Evolutionary conservation across 768 basidiomycete genomes (phyloP), one percentile per base, ranked within the genome.

Genomic region (Amanita subjunquillea): DNA sequence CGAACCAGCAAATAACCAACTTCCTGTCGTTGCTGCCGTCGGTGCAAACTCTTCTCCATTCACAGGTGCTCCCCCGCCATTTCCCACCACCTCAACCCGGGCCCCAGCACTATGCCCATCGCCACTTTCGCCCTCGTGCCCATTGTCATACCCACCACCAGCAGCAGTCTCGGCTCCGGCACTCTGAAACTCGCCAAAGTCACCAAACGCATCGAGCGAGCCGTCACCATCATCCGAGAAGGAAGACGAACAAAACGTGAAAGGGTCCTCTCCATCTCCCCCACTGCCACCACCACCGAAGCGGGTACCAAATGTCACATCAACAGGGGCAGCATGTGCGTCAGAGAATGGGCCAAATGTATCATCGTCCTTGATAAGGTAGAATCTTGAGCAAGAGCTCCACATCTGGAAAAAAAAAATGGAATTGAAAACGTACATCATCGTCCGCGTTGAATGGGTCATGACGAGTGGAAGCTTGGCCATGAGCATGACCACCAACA

Each of bases 301-400:
- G 8, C 43, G n/a, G 15, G 74, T 22, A 23, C 22, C 22, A 7
- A 42, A 42, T 22, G 20, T 6, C 20, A 23, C 41, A 12, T 23
- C 41, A 12, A 3, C 5, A 38, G 68, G 67, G 0, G 72, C 60
- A 1, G 75, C 74, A 1, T 80, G 73, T 2, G 80, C 62, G 61
- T 88, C 86, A 1, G 87, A 82, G 68, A 91, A 91, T 5, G 89
- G 87, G 2, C 88, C 89, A 63, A 88, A 87, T n/a, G 68, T 75
- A 51, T 85, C 85, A 65, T 86, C 20, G 17, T 55, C 38, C 43
- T 40, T 44, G 22, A 25, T 46, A 53, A 30, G 52, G 34, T 29
- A 22, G 29, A 4, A 42, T 13, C 15, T 6, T 29, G 27, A 15
- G 48, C 22, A 17, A 17, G 17, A 17, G 17, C 17, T 17, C 17